Conservation (phyloP, 2,329 filamentous ascomycete genomes). For the Penicillium occitanis region DNA sequence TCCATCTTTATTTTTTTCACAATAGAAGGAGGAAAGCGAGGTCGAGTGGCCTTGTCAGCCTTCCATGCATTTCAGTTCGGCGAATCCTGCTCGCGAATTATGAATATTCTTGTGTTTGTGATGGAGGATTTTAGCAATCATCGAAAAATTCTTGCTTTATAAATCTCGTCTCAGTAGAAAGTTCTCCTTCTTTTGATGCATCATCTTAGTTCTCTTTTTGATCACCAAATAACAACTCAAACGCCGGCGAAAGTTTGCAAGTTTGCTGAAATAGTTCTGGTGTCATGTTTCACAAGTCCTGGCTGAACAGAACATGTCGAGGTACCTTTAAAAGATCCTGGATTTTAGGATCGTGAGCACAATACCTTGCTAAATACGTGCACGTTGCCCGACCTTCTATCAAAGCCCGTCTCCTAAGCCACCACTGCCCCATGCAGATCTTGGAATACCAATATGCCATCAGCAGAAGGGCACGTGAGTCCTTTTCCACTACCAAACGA, state of each 20-base stretch:
- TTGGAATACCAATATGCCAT: conserved; percentile 10
- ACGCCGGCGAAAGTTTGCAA: background rate
- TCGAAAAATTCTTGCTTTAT: no score
- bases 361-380: background rate
- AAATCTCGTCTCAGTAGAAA: no score
- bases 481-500: background rate
- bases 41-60: no score
- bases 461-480: background rate
- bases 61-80: no score
- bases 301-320: background rate
- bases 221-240: background rate
- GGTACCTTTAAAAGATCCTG: conserved; percentile 5
- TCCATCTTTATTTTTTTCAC: no score
- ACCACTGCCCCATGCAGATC: conserved; percentile 9
- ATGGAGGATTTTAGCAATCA: no score
- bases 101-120: no score
- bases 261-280: background rate
- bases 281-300: background rate
- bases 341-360: background rate
- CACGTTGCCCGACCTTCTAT: conserved; percentile 9
- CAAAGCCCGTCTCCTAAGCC: conserved; percentile 7
- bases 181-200: no score
- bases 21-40: no score
- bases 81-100: no score
- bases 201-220: no score